Base-by-base conservation (phyloP, 176 grass and related monocot genomes). In the Typha latifolia region DNA sequence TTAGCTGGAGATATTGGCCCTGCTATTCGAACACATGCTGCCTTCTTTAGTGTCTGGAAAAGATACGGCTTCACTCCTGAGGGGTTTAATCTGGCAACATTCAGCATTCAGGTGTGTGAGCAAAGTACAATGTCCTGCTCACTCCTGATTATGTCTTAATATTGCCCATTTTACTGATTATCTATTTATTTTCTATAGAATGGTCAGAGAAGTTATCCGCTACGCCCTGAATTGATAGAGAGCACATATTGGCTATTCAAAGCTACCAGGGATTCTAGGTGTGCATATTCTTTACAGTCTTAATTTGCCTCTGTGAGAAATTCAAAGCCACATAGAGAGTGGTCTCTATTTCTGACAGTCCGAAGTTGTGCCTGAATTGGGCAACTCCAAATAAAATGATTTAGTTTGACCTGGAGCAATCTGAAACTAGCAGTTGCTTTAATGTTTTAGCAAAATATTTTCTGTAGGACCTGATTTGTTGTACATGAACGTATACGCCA, bases 1-100 rank as follows among this genome's bases (percentile, higher is more conserved):
- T 88, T 96, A 91, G 93, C 88, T 26, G 88, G 93, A 89, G 93
- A 96, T 78, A 69, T 96, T 77, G 93, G 84, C 74, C 88, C 88
- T 77, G 93, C 93, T 83, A 86, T 96, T 82, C 87, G 85, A 70
- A 96, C 93, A 20, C 93, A 96, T 75, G 85, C 80, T 82, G 93
- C 93, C 65, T 96, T 96, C 87, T 96, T 96, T 57, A 91, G 88
- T 49, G 93, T 96, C 56, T 96, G 93, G 93, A 88, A 91, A 80
- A 96, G 87, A 64, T 96, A 96, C 72, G 93, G 88, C 14, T 96
- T 91, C 72, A 96, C 93, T 61, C 93, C 88, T 47, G 93, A 96
- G 77, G 88, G 93, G 47, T 96, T 96, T 67, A 96, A 96, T 82
- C 86, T 96, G 55, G 93, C 85, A 64, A 96, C 93, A 49, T 89